A percentile compares a stretch with the other conserved stretches of the same genome.
phyloP scores from a whole-genome alignment of 2,329 filamentous ascomycete genomes.

The Fusarium sp. region DNA sequence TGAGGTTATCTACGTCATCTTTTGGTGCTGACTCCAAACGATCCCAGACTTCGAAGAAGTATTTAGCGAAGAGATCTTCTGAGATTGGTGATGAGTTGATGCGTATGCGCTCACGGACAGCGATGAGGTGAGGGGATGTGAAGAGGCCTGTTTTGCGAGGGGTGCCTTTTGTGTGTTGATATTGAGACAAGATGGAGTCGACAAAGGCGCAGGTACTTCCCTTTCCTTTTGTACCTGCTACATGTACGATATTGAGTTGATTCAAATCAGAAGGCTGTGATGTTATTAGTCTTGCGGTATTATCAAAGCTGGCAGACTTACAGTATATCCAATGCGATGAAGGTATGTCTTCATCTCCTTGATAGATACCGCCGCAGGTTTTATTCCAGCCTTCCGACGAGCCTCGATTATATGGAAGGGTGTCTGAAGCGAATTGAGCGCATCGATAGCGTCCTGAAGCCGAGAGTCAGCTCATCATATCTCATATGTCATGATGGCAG shows the following conservation, averaged over 20 bases:
- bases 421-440: conserved; percentile 90
- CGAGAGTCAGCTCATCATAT: conserved; percentile 18
- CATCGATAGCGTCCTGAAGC: conserved; percentile 81
- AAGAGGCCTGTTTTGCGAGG: conserved; percentile 71
- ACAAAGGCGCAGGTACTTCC: conserved; percentile 78
- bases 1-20: conserved; percentile 51
- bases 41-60: conserved; percentile 78
- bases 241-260: conserved; percentile 75
- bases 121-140: conserved; percentile 76
- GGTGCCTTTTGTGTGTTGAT: conserved; percentile 53
- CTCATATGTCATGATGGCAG: not conserved
- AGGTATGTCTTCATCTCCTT: conserved; percentile 86
- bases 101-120: conserved; percentile 75
- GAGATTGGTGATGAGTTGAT: conserved; percentile 70
- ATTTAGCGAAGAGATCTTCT: conserved; percentile 69
- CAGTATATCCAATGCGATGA: conserved; percentile 80
- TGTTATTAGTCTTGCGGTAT: not conserved
- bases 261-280: conserved; percentile 62
- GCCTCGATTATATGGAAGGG: conserved; percentile 86
- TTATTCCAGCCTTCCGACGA: conserved; percentile 78
- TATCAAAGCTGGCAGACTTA: conserved; percentile 42
- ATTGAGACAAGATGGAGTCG: conserved; percentile 70
- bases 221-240: conserved; percentile 83
- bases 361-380: conserved; percentile 76
- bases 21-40: conserved; percentile 57